Evolutionary conservation across 192 early-diverging fungal species (phyloP).

Genomic region (Coemansia sp.): DNA sequence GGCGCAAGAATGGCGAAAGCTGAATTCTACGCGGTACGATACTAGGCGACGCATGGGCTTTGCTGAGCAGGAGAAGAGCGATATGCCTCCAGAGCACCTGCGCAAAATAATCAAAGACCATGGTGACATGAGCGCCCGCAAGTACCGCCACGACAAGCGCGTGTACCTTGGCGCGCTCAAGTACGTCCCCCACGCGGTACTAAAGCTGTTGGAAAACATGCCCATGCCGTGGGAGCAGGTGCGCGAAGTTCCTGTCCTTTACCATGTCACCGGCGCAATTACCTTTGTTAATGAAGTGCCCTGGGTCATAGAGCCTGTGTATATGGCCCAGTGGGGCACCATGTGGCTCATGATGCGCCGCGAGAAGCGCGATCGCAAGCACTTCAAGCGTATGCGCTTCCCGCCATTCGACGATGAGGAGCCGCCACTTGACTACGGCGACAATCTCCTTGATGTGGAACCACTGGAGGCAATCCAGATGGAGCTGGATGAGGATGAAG

Average conservation of each 20-base stretch:
- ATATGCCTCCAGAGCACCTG: constrained; percentile 97
- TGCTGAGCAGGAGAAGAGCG: constrained; percentile 90
- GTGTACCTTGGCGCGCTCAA: constrained; percentile 98
- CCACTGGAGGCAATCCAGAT: constrained; percentile 98
- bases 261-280: constrained; percentile 98
- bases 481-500: constrained; percentile 96
- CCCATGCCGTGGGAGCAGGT: constrained; percentile 99
- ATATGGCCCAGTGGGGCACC: constrained; percentile 98
- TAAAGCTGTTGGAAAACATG: constrained; percentile 99
- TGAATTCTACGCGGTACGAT: constrained; percentile 88
- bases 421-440: constrained; percentile 97
- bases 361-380: constrained; percentile 95
- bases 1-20: constrained; percentile 88
- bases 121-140: constrained; percentile 98
- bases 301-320: constrained; percentile 96
- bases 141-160: constrained; percentile 96
- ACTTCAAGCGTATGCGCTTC: constrained; percentile 99
- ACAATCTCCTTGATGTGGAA: constrained; percentile 98
- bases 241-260: constrained; percentile 93
- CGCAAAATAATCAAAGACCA: constrained; percentile 99
- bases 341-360: constrained; percentile 99
- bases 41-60: constrained; percentile 96
- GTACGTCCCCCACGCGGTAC: constrained; percentile 97
- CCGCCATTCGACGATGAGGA: constrained; percentile 99
- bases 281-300: constrained; percentile 98